phyloP scores from a whole-genome alignment of 441 rosid species.

The Gossypium aridum region DNA sequence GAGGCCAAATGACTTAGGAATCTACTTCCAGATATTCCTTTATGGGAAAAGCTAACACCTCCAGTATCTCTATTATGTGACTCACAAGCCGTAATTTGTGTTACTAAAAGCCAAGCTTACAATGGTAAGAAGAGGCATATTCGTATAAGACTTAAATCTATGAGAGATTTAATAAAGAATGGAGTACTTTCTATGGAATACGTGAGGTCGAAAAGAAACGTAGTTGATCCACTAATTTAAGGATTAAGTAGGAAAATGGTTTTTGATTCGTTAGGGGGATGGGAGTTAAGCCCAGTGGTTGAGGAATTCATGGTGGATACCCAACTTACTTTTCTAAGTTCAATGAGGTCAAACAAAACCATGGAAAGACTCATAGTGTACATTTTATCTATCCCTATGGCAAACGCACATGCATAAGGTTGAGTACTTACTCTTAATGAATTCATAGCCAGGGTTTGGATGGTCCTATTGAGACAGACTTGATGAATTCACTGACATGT shows the following conservation, averaged over 20 bases:
- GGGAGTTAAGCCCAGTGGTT: neutral
- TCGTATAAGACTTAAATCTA: neutral
- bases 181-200: neutral
- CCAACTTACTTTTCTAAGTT: neutral
- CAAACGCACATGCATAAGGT: neutral
- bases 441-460: neutral
- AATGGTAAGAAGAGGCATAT: neutral
- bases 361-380: neutral
- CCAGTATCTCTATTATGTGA: neutral
- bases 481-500: neutral
- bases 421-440: neutral
- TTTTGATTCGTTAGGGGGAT: neutral
- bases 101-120: neutral
- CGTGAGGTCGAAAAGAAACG: neutral
- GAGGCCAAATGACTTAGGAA: neutral
- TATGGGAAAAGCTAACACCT: neutral
- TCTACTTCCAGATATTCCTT: neutral
- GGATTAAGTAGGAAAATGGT: neutral
- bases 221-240: neutral
- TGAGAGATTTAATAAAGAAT: too few relatives aligned
- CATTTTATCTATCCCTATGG: neutral
- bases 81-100: neutral
- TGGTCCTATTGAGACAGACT: neutral
- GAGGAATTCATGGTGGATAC: neutral
- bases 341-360: neutral